These are phyloP conservation scores for Yamadazyma laniorum DNA, from an alignment of 805 yeast species.

Conservation along the genomic window DNA sequence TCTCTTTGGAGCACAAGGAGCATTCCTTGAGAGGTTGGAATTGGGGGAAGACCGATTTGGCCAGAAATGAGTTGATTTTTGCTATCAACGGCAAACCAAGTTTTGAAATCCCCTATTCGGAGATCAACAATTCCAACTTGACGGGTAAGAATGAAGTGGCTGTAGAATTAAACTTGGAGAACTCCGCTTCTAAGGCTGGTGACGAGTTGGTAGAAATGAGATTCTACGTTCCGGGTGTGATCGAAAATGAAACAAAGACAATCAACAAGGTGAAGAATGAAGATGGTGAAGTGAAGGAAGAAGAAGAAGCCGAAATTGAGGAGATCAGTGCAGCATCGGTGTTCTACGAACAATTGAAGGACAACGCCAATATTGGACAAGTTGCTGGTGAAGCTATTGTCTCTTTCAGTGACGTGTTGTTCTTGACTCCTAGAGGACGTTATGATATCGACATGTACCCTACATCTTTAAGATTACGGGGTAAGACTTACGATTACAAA, in stretches of 20 bases:
- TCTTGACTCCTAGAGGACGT: conserved; percentile 97
- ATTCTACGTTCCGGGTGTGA: conserved; percentile 88
- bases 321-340: conserved; percentile 74
- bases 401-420: conserved; percentile 84
- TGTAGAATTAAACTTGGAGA: conserved; percentile 69
- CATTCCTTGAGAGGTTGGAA: conserved; percentile 98
- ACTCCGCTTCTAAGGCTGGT: conserved; percentile 68
- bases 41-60: conserved; percentile 95
- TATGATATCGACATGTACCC: conserved; percentile 94
- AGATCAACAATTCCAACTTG: conserved; percentile 79
- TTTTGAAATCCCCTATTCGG: conserved; percentile 84
- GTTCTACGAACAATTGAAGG: conserved; percentile 88
- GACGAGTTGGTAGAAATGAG: conserved; percentile 96
- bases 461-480: conserved; percentile 83
- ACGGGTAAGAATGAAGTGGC: conserved; percentile 94
- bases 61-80: conserved; percentile 86
- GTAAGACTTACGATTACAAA: conserved; percentile 97
- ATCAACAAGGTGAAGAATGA: conserved; percentile 25
- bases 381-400: conserved; percentile 94
- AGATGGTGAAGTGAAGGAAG: conserved; percentile 40
- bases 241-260: conserved; percentile 44
- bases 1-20: conserved; percentile 77
- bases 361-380: conserved; percentile 91
- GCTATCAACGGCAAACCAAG: conserved; percentile 83
- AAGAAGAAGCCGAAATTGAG: conserved; percentile 37